Conservation (phyloP, 169 alveolate species). For the Plasmodium vivax region DNA sequence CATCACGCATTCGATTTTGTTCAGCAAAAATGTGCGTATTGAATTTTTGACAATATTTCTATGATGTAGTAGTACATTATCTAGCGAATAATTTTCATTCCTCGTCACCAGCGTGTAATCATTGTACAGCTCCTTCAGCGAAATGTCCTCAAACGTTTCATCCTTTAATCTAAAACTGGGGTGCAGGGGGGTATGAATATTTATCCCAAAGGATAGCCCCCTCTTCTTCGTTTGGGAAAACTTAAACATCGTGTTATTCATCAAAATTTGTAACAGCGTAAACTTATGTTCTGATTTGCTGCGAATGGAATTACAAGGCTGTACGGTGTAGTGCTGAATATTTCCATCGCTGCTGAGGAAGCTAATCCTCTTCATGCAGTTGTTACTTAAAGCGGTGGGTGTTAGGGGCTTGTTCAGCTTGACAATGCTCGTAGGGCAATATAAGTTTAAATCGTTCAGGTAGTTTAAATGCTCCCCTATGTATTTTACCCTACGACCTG, state of each 20-base stretch:
- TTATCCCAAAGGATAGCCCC: constrained; percentile 32
- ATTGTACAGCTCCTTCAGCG: constrained; percentile 48
- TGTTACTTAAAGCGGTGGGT: background rate
- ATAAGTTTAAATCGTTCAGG: constrained; percentile 18
- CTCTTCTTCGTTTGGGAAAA: constrained; percentile 54
- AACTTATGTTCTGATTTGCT: constrained; percentile 61
- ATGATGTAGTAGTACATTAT: constrained; percentile 53
- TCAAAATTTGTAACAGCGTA: constrained; percentile 62
- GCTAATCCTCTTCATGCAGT: constrained; percentile 32
- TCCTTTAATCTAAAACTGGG: constrained; percentile 55
- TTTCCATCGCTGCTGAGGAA: constrained; percentile 69
- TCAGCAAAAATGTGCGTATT: constrained; percentile 6
- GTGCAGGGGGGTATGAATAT: constrained; percentile 34
- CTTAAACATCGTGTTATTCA: constrained; percentile 61
- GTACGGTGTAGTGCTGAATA: constrained; percentile 27
- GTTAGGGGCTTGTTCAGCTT: constrained; percentile 2
- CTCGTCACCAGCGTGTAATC: background rate
- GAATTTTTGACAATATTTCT: constrained; percentile 23
- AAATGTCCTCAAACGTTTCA: constrained; percentile 19
- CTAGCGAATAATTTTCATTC: constrained; percentile 33
- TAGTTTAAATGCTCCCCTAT: constrained; percentile 44
- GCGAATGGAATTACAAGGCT: constrained; percentile 33
- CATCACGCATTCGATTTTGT: constrained; percentile 2
- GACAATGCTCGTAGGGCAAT: constrained; percentile 16
- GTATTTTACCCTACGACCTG: constrained; percentile 52